phyloP scores from a whole-genome alignment of 2,329 filamentous ascomycete genomes.

The Alternaria triticimaculans region DNA sequence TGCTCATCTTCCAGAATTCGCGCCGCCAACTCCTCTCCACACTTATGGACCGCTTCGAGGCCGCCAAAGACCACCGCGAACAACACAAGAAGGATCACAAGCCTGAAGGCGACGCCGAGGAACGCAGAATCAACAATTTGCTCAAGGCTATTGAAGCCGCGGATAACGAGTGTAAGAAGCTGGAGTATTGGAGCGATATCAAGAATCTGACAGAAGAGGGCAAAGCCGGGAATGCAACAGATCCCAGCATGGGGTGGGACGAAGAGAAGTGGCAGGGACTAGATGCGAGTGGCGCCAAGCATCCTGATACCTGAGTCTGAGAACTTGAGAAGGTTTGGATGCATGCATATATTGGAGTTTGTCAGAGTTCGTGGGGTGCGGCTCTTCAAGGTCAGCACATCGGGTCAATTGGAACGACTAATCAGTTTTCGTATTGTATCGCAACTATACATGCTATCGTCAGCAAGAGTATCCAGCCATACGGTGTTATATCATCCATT shows the following conservation, averaged over 20 bases:
- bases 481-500: neutral
- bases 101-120: conserved; percentile 54
- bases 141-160: conserved; percentile 76
- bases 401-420: conserved; percentile 4
- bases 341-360: conserved; percentile 9
- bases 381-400: conserved; percentile 7
- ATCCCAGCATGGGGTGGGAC: conserved; percentile 44
- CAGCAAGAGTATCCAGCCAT: neutral
- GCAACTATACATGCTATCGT: conserved; percentile 11
- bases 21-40: conserved; percentile 76
- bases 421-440: conserved; percentile 7
- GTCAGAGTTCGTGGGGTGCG: neutral
- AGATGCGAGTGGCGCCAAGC: conserved; percentile 45
- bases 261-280: conserved; percentile 48
- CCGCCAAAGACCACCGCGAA: conserved; percentile 58
- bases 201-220: conserved; percentile 52
- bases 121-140: conserved; percentile 70
- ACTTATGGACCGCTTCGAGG: conserved; percentile 65
- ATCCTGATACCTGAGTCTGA: conserved; percentile 27
- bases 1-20: conserved; percentile 89
- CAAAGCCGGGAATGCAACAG: conserved; percentile 41
- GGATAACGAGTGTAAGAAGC: conserved; percentile 77
- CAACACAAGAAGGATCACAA: conserved; percentile 52
- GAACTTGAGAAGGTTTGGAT: neutral
- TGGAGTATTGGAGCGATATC: conserved; percentile 87